Percentiles rank a stretch among this genome's conserved stretches.
Evolutionary conservation across 2,329 filamentous ascomycete species (phyloP).

Genomic region (Sporothrix schenckii): DNA sequence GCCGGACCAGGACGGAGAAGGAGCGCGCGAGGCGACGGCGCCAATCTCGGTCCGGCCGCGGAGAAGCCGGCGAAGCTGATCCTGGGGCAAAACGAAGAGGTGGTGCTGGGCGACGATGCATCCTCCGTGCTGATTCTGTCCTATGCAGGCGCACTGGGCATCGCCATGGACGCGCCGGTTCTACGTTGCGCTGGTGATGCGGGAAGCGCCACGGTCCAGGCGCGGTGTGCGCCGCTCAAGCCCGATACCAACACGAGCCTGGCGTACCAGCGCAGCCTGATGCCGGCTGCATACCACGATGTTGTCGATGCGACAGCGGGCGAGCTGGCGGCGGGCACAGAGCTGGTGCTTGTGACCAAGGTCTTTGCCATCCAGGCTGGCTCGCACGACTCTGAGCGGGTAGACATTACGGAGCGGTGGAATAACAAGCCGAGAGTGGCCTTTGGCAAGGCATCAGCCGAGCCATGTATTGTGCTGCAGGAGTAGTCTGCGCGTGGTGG

Average conservation of each 20-base stretch:
- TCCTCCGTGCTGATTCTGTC: constrained; percentile 1
- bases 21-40: constrained; percentile 4
- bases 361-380: constrained; percentile 19
- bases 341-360: background rate
- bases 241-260: constrained; percentile 44
- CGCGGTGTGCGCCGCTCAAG: constrained; percentile 35
- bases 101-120: background rate
- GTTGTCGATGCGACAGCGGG: background rate
- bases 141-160: background rate
- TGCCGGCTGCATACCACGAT: constrained; percentile 36
- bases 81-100: constrained; percentile 6
- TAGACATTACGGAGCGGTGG: constrained; percentile 15
- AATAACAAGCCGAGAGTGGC: constrained; percentile 4
- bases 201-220: background rate
- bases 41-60: constrained; percentile 6
- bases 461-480: background rate
- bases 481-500: background rate
- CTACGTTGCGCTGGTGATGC: background rate
- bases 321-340: constrained; percentile 24
- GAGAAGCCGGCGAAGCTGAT: background rate
- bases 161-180: background rate
- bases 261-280: constrained; percentile 38
- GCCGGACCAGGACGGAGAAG: constrained; percentile 35
- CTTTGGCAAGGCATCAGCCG: background rate
- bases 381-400: background rate